phyloP scores from a whole-genome alignment of 208 protist genomes.

The Crithidia bombi region DNA sequence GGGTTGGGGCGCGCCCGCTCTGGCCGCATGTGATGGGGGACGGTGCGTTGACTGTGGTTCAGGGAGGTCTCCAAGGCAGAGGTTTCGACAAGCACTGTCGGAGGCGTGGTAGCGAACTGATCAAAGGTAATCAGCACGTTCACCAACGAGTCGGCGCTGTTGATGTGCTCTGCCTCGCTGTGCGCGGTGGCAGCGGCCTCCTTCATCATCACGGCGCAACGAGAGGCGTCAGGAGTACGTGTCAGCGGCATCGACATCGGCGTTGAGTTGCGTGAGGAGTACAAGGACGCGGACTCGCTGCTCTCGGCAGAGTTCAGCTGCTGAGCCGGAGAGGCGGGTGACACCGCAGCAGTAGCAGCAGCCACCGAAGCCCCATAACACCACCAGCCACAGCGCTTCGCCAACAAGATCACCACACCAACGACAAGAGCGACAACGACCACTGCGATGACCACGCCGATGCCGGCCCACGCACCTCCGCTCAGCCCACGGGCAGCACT shows the following conservation, averaged over 20 bases:
- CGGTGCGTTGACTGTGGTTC: not conserved
- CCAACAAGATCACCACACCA: not conserved
- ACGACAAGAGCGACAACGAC: not conserved
- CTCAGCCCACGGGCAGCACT: not conserved
- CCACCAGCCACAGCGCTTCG: not conserved
- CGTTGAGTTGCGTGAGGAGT: slow-evolving; percentile 2
- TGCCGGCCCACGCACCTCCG: slow-evolving; percentile 8
- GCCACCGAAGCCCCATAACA: not conserved
- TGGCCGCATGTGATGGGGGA: not conserved
- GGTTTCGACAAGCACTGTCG: not conserved
- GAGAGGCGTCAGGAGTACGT: not conserved
- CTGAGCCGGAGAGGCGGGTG: not conserved
- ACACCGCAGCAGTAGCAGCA: not conserved
- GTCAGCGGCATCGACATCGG: not conserved
- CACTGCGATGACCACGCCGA: slow-evolving; percentile 5
- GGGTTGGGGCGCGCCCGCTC: not conserved
- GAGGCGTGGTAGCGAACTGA: not conserved
- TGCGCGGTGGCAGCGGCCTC: not conserved
- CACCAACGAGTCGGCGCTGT: not conserved
- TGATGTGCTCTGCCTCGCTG: not conserved
- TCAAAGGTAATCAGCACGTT: not conserved
- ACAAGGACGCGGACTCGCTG: not conserved
- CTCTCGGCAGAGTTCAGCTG: not conserved
- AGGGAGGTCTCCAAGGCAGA: not conserved
- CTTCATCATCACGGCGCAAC: not conserved